phyloP scores from a whole-genome alignment of 352 stramenopile genomes.

The Nothophytophthora sp. region DNA sequence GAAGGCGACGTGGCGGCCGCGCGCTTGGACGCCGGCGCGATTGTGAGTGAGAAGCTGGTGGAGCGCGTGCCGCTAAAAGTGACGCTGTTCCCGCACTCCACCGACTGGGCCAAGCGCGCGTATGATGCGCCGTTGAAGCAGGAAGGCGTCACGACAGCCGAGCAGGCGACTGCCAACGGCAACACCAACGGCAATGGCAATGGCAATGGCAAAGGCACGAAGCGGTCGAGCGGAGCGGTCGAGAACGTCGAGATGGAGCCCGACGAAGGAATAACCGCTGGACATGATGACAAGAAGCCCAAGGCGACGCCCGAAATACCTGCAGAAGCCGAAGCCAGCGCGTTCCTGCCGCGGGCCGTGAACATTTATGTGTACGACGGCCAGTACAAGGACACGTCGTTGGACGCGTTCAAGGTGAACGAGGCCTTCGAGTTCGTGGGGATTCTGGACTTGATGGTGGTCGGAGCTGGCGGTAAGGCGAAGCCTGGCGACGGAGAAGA shows the following conservation, averaged over 20 bases:
- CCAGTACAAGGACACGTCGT: conserved; percentile 43
- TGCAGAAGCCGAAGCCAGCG: not conserved
- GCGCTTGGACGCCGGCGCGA: conserved; percentile 8
- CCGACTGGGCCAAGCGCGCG: conserved; percentile 43
- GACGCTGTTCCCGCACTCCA: conserved; percentile 59
- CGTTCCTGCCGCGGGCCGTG: conserved; percentile 39
- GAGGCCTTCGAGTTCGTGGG: conserved; percentile 83
- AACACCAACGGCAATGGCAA: no score
- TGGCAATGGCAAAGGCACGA: conserved; percentile 50
- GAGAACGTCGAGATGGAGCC: conserved; percentile 4
- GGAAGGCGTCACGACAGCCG: no score
- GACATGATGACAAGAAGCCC: conserved; percentile 40
- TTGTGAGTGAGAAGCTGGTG: conserved; percentile 33
- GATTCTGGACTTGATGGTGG: conserved; percentile 66
- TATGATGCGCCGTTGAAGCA: no score
- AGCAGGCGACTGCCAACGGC: no score
- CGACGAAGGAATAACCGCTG: not conserved
- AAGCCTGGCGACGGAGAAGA: no score
- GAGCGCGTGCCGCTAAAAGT: conserved; percentile 69
- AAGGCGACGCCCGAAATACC: conserved; percentile 24
- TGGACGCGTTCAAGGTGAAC: conserved; percentile 81
- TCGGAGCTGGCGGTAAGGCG: conserved; percentile 24
- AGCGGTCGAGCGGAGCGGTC: conserved; percentile 44
- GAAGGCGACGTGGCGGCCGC: not conserved
- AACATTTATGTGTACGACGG: conserved; percentile 78